These are phyloP conservation scores for Monosporascus sp. DNA, from an alignment of 2,329 filamentous ascomycete genomes.

Conservation along the genomic window DNA sequence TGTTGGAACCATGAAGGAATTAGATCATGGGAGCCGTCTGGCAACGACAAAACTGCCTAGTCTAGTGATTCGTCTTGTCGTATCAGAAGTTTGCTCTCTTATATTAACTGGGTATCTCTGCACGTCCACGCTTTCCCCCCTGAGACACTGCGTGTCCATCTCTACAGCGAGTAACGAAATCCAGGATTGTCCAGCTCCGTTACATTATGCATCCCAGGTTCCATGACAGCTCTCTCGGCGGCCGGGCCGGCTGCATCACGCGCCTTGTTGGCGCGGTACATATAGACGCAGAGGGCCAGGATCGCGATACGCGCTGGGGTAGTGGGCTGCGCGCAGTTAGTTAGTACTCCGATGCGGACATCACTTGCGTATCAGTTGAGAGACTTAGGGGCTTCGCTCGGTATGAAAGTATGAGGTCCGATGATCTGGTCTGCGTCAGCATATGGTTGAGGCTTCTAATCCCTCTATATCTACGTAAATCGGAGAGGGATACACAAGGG, in stretches of 20 bases:
- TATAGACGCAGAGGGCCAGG: slow-evolving; percentile 23
- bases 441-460: neutral
- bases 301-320: slow-evolving; percentile 27
- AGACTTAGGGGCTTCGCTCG: slow-evolving; percentile 18
- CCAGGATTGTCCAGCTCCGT: slow-evolving; percentile 27
- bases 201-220: slow-evolving; percentile 25
- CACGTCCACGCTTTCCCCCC: no score
- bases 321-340: slow-evolving; percentile 15
- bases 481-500: no score
- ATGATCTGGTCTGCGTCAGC: slow-evolving; percentile 19
- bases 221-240: slow-evolving; percentile 23
- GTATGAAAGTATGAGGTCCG: slow-evolving; percentile 25
- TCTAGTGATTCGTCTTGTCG: no score
- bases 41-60: no score
- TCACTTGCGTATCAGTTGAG: neutral
- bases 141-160: neutral
- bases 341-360: neutral
- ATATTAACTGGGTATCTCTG: no score
- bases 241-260: slow-evolving; percentile 21
- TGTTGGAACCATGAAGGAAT: no score
- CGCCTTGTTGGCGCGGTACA: slow-evolving; percentile 23
- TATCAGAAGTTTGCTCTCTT: no score
- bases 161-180: slow-evolving; percentile 23
- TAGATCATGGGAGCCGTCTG: no score
- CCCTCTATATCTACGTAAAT: no score